Evolutionary conservation across 176 grass and related monocot genomes (phyloP).

Genomic region (Canna indica): DNA sequence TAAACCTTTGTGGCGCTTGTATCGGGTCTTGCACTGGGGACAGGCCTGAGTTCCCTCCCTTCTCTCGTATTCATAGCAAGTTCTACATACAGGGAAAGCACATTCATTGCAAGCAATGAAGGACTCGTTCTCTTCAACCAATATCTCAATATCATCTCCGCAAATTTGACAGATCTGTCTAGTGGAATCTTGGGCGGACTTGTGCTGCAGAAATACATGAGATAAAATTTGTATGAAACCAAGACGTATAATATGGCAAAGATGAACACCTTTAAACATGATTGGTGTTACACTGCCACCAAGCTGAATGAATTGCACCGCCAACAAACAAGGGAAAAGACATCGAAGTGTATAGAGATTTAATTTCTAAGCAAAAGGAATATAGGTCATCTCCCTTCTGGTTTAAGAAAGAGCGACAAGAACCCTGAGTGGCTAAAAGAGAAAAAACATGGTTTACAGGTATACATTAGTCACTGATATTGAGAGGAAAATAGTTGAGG

Average conservation of each 20-base stretch:
- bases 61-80: constrained; percentile 42
- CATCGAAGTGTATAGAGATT: not conserved
- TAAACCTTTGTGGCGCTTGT: constrained; percentile 43
- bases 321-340: not conserved
- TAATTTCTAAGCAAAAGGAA: not conserved
- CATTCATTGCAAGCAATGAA: constrained; percentile 48
- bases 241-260: not conserved
- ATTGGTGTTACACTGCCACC: no score
- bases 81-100: constrained; percentile 36
- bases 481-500: not conserved
- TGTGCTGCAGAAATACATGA: constrained; percentile 14
- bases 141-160: constrained; percentile 29
- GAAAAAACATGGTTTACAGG: not conserved
- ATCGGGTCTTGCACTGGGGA: constrained; percentile 43
- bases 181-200: constrained; percentile 10
- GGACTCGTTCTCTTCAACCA: constrained; percentile 20
- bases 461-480: not conserved
- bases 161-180: constrained; percentile 35
- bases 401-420: not conserved
- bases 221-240: not conserved
- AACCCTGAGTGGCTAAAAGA: not conserved
- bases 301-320: not conserved
- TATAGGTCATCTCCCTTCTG: not conserved
- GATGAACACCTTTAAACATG: not conserved
- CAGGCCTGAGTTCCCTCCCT: constrained; percentile 42